Conservation (phyloP, 164 flowering plant genomes). For the Dillenia suffruticosa region DNA sequence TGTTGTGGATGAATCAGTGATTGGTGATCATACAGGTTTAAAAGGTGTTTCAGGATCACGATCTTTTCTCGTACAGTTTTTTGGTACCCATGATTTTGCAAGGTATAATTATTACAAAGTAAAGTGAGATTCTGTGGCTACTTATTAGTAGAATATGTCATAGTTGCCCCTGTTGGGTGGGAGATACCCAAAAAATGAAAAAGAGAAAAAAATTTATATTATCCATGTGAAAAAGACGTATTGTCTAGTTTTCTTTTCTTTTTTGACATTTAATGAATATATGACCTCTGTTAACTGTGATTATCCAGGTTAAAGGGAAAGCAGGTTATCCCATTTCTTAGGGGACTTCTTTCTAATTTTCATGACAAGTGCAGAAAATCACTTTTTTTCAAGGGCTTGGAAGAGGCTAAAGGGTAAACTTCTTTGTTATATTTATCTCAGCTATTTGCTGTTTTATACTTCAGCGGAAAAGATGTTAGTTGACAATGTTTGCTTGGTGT, state of each 20-base stretch:
- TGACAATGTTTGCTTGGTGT: too few relatives aligned
- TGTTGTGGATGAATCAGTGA: conserved; percentile 61
- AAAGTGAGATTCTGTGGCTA: too few relatives aligned
- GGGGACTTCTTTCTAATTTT: conserved; percentile 69
- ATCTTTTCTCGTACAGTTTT: conserved; percentile 87
- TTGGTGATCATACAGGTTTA: conserved; percentile 42
- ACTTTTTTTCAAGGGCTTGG: conserved; percentile 56
- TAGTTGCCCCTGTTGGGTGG: too few relatives aligned
- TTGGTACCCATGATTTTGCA: conserved; percentile 98
- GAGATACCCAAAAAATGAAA: too few relatives aligned
- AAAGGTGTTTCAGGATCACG: conserved; percentile 40
- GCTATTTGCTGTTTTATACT: too few relatives aligned
- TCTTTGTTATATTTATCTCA: background rate
- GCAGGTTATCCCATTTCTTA: conserved; percentile 74
- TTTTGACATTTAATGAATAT: too few relatives aligned
- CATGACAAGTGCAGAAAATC: conserved; percentile 82
- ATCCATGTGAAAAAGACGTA: too few relatives aligned
- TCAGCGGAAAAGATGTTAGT: too few relatives aligned
- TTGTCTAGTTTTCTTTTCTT: too few relatives aligned
- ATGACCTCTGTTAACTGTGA: conserved; percentile 1
- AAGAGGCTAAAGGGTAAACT: conserved; percentile 84
- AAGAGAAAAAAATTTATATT: too few relatives aligned
- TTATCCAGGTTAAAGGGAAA: conserved; percentile 59
- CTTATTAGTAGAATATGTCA: too few relatives aligned
- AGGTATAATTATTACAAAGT: conserved; percentile 38